Evolutionary conservation across 139 green algal species (phyloP), one percentile per base, ranked within the genome.

Genomic region (Chlamydomonas sp.): DNA sequence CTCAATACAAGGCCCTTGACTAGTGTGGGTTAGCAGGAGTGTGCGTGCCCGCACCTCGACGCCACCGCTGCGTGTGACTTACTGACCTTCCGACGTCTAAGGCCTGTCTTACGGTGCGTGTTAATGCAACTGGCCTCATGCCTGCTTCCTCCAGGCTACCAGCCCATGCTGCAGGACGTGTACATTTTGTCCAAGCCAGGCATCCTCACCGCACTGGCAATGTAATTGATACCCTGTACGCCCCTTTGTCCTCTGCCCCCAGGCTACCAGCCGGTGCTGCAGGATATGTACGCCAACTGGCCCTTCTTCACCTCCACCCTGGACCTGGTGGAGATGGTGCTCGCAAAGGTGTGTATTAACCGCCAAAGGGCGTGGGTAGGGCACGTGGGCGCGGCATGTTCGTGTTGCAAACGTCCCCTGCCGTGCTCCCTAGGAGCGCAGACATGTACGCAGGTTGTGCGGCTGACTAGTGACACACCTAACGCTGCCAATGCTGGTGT

Each of bases 281-380:
- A 96, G 91, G 95, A 96, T 67, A 99, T 99, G 98, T 99, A 98
- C 94, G 81, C 91, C 63, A 88, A 98, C 84, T 99, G 98, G 98
- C 97, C 97, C 63, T 99, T 99, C 94, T 99, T 99, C 95, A 93
- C 95, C 66, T 96, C 95, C 69, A 98, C 95, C 2, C 93, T 99
- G 67, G 98, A 99, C 92, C 95, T 99, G 89, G 93, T 99, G 67
- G 98, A 99, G 92, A 99, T 99, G 96, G 94, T 99, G 75, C 92
- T 99, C 68, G 96, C 95, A 87, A 99, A 99, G 94, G 93, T 94
- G 1, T 71, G 79, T 59, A 15, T 12, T 12, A 15, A 15, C 6
- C 1, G 66, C 12, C 12, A 15, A 20, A 15, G 66, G 66, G 66
- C 12, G 4, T 12, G 66, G 66, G 66, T 71, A 71, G 66, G 15